A percentile compares a stretch with the other conserved stretches of the same genome.
Evolutionary conservation across 2,329 filamentous ascomycete species (phyloP).

Genomic region (Ophiostoma sp.): DNA sequence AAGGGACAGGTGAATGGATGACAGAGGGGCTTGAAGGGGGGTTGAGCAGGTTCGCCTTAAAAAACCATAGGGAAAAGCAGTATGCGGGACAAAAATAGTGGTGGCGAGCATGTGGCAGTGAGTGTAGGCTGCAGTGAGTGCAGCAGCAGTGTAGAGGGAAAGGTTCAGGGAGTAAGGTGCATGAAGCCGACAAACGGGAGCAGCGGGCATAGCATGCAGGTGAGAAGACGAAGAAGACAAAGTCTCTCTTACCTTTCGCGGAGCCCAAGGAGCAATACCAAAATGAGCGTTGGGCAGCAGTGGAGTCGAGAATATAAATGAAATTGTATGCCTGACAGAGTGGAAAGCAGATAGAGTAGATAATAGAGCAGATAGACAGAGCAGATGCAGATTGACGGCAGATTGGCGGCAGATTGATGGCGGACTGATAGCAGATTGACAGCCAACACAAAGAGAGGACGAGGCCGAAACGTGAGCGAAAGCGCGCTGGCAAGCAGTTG

Average conservation of each 20-base stretch:
- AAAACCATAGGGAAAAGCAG: not conserved
- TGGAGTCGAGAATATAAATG: constrained; percentile 18
- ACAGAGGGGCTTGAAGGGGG: not conserved
- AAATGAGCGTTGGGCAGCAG: constrained; percentile 24
- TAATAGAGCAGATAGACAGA: not conserved
- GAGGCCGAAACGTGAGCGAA: not conserved
- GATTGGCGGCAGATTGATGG: not conserved
- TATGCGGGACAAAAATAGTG: not conserved
- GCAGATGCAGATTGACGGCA: not conserved
- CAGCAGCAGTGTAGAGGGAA: not conserved
- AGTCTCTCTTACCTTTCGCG: not conserved
- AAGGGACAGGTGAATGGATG: not conserved
- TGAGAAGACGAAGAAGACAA: constrained; percentile 6
- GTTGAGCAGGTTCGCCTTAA: not conserved
- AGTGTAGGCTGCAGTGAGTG: not conserved
- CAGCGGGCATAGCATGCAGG: constrained; percentile 13
- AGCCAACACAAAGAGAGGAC: not conserved
- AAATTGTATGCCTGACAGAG: constrained; percentile 4
- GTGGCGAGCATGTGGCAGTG: not conserved
- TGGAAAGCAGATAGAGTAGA: constrained; percentile 34
- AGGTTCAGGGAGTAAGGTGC: not conserved
- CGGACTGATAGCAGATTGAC: not conserved
- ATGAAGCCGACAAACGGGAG: not conserved
- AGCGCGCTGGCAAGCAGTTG: not conserved
- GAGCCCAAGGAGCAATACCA: not conserved